phyloP scores from a whole-genome alignment of 2,329 filamentous ascomycete species.

The Pseudogymnoascus sp. region DNA sequence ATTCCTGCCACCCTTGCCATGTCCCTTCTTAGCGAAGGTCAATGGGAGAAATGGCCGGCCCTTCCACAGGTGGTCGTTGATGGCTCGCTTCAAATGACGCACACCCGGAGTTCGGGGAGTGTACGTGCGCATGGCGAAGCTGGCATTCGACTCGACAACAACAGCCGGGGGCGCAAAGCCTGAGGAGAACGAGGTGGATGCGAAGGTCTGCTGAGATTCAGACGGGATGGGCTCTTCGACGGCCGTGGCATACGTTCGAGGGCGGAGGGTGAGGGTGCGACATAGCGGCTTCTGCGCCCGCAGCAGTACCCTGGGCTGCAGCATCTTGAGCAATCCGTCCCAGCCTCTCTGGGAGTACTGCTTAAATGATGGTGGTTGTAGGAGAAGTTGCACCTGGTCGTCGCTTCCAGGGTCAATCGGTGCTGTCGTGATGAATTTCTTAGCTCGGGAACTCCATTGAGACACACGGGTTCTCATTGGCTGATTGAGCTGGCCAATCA shows the following conservation, averaged over 20 bases:
- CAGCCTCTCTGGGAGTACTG: not conserved
- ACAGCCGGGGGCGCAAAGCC: slow-evolving; percentile 37
- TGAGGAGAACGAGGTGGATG: slow-evolving; percentile 22
- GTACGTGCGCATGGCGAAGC: slow-evolving; percentile 62
- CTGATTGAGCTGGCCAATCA: not conserved
- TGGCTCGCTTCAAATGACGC: slow-evolving; percentile 80
- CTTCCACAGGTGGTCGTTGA: slow-evolving; percentile 97
- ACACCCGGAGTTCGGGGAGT: slow-evolving; percentile 89
- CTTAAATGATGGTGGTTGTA: slow-evolving; percentile 13
- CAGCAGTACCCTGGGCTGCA: slow-evolving; percentile 57
- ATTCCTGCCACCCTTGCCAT: slow-evolving; percentile 87
- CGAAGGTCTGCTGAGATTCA: slow-evolving; percentile 29
- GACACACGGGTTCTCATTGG: slow-evolving; percentile 5
- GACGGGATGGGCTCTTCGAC: slow-evolving; percentile 30
- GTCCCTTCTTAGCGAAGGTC: slow-evolving; percentile 87
- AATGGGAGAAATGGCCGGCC: slow-evolving; percentile 73
- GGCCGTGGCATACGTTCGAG: slow-evolving; percentile 44
- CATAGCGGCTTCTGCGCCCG: slow-evolving; percentile 35
- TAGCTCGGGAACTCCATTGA: not conserved
- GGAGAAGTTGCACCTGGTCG: not conserved
- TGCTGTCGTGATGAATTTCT: slow-evolving; percentile 2
- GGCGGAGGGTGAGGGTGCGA: slow-evolving; percentile 37
- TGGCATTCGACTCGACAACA: slow-evolving; percentile 32
- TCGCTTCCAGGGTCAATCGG: slow-evolving; percentile 5
- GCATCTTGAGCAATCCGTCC: slow-evolving; percentile 37